A percentile compares a stretch with the other conserved stretches of the same genome.
These are phyloP conservation scores for Pseudocercospora macadamiae DNA, from an alignment of 2,329 filamentous ascomycete species.

Conservation along the genomic window DNA sequence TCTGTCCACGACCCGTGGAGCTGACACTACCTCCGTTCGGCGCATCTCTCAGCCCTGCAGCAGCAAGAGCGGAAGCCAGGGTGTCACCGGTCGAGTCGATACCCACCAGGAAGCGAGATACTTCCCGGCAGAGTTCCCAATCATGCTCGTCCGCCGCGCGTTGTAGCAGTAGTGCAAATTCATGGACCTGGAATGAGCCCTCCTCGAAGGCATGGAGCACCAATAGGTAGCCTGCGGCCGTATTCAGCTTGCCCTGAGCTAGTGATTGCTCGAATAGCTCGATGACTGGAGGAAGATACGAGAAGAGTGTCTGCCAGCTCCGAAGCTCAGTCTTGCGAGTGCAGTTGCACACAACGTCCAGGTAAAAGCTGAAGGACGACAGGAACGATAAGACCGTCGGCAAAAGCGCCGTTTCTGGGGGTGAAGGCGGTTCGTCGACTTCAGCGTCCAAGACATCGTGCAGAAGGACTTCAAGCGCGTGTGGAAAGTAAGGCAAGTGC, in stretches of 20 bases:
- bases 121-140: conserved; percentile 94
- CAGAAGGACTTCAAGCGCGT: conserved; percentile 87
- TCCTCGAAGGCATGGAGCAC: conserved; percentile 78
- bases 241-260: conserved; percentile 83
- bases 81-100: conserved; percentile 86
- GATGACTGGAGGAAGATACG: conserved; percentile 84
- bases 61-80: conserved; percentile 68
- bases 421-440: conserved; percentile 66
- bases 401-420: conserved; percentile 52
- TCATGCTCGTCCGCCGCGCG: conserved; percentile 82
- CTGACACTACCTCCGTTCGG: conserved; percentile 5
- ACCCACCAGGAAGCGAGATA: conserved; percentile 91
- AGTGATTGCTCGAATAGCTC: conserved; percentile 93
- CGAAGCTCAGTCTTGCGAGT: conserved; percentile 95
- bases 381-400: conserved; percentile 58
- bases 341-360: conserved; percentile 95
- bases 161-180: conserved; percentile 75
- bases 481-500: conserved; percentile 85
- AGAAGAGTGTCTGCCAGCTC: conserved; percentile 92
- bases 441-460: conserved; percentile 95
- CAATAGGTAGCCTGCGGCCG: conserved; percentile 93
- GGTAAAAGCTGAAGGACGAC: conserved; percentile 70
- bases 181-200: conserved; percentile 59
- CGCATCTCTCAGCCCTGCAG: conserved; percentile 30
- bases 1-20: background rate